These are phyloP conservation scores for Aureobasidium uvarum DNA, from an alignment of 2,329 filamentous ascomycete species.

Conservation along the genomic window DNA sequence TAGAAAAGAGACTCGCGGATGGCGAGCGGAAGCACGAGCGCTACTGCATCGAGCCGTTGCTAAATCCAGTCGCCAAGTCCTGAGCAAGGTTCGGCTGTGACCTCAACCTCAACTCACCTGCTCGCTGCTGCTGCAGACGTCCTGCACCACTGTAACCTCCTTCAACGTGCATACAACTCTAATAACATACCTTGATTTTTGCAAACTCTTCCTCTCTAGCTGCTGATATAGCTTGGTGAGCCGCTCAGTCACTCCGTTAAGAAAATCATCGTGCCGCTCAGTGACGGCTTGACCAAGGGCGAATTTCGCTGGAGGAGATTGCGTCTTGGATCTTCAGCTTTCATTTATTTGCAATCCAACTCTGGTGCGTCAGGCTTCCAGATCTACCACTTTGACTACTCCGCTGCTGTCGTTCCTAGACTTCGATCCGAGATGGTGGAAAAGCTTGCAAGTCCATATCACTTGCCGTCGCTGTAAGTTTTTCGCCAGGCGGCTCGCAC, in stretches of 20 bases:
- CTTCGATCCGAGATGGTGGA: slow-evolving; percentile 7
- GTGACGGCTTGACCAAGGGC: background rate
- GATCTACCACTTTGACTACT: background rate
- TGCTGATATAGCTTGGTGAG: background rate
- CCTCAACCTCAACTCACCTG: slow-evolving; percentile 24
- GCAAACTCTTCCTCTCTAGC: slow-evolving; percentile 3
- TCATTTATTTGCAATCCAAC: slow-evolving; percentile 8
- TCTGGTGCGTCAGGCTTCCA: background rate
- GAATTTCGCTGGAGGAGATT: slow-evolving; percentile 9
- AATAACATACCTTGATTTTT: background rate
- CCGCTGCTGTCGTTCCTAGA: background rate
- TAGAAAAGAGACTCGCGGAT: slow-evolving; percentile 9
- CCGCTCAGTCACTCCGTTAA: background rate
- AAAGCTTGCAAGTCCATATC: slow-evolving; percentile 11
- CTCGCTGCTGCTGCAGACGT: background rate
- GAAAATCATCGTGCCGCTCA: background rate
- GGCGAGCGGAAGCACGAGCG: background rate
- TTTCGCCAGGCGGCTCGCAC: slow-evolving; percentile 15
- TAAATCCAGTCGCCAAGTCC: slow-evolving; percentile 12
- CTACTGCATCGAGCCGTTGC: background rate
- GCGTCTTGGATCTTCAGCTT: slow-evolving; percentile 20
- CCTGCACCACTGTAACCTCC: background rate
- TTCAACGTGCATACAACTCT: slow-evolving; percentile 25
- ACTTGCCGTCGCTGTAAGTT: slow-evolving; percentile 12
- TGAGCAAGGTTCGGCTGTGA: slow-evolving; percentile 21